Evolutionary conservation across 164 flowering plant genomes (phyloP).

Genomic region (Liriodendron chinense): DNA sequence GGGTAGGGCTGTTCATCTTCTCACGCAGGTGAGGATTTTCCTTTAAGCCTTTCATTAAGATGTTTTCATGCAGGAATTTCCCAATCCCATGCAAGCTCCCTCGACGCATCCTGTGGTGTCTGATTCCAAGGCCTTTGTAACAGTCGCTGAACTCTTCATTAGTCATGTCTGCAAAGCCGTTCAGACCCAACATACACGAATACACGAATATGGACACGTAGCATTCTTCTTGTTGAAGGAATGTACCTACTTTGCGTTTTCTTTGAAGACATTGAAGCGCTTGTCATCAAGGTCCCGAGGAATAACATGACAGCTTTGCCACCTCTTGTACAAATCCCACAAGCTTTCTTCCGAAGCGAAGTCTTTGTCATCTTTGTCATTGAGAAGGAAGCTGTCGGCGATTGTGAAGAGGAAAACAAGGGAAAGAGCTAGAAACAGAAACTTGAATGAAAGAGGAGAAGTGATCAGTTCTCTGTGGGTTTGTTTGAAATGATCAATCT

Average conservation of each 20-base stretch:
- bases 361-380: slow-evolving; percentile 54
- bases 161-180: slow-evolving; percentile 70
- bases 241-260: slow-evolving; percentile 45
- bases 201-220: too few species aligned
- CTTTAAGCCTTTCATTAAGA: too few species aligned
- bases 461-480: too few species aligned
- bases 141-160: slow-evolving; percentile 50
- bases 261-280: slow-evolving; percentile 65
- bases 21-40: too few species aligned
- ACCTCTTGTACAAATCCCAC: slow-evolving; percentile 61
- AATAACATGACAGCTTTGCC: slow-evolving; percentile 56
- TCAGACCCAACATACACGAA: slow-evolving; percentile 58
- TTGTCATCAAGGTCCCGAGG: slow-evolving; percentile 41
- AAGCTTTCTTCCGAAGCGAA: slow-evolving; percentile 48
- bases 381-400: slow-evolving; percentile 38
- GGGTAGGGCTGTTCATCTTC: too few species aligned
- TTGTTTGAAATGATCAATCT: too few species aligned
- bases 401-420: slow-evolving; percentile 28
- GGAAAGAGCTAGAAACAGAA: slow-evolving; percentile 23
- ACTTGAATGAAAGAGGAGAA: too few species aligned
- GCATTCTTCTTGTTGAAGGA: slow-evolving; percentile 43
- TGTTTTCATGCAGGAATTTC: slow-evolving; percentile 56
- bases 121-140: slow-evolving; percentile 48
- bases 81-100: slow-evolving; percentile 30
- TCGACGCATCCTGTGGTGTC: slow-evolving; percentile 54